Evolutionary conservation across 306 rosid species (phyloP).

Genomic region (Cucumis cinereus): DNA sequence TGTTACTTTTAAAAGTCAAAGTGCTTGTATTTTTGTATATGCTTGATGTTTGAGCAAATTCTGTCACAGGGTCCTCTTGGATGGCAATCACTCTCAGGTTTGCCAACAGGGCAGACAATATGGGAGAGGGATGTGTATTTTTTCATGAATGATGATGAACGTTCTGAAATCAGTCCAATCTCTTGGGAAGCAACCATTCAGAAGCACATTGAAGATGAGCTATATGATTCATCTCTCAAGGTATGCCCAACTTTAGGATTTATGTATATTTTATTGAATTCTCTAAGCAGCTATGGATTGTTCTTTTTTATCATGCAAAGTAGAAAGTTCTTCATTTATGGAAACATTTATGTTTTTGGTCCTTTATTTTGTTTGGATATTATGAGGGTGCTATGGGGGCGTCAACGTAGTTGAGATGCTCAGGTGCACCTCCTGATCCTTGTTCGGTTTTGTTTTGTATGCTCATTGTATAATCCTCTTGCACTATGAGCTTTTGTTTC

Average conservation of each 20-base stretch:
- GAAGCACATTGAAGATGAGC: slow-evolving; percentile 83
- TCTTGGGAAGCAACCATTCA: slow-evolving; percentile 95
- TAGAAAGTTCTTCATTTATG: not conserved
- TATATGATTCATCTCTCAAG: slow-evolving; percentile 61
- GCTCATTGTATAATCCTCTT: too few species aligned
- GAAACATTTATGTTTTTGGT: too few species aligned
- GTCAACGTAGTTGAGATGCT: too few species aligned
- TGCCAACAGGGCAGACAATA: slow-evolving; percentile 51
- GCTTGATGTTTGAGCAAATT: slow-evolving; percentile 18
- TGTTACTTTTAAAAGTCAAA: not conserved
- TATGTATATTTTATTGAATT: not conserved
- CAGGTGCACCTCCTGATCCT: too few species aligned
- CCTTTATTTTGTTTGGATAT: too few species aligned
- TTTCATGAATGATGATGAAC: slow-evolving; percentile 45
- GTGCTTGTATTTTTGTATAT: slow-evolving; percentile 7
- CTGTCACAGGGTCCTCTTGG: slow-evolving; percentile 90
- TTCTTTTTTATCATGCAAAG: not conserved
- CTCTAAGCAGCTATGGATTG: not conserved
- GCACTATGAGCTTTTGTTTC: too few species aligned
- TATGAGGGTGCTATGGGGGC: too few species aligned
- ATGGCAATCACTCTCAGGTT: slow-evolving; percentile 64
- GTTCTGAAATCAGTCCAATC: slow-evolving; percentile 57
- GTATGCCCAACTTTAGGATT: slow-evolving; percentile 14
- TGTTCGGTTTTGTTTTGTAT: too few species aligned
- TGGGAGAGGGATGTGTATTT: slow-evolving; percentile 59